Conservation (phyloP, 768 basidiomycete species). For the Tulasnella sp. region DNA sequence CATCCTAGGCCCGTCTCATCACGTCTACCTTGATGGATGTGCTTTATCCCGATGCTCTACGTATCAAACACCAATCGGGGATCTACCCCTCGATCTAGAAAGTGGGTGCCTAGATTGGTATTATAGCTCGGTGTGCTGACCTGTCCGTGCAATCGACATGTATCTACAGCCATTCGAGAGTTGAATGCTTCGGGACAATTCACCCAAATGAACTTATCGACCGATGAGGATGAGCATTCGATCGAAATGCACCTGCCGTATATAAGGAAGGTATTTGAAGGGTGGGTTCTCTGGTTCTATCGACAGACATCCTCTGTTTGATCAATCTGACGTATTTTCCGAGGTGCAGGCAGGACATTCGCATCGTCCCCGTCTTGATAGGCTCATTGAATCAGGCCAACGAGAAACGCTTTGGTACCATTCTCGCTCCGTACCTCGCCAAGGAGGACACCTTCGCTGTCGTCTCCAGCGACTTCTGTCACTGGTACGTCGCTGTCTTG, state of each 20-base stretch:
- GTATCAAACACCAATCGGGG: conserved; percentile 81
- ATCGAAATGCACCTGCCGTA: conserved; percentile 98
- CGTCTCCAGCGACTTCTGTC: conserved; percentile 94
- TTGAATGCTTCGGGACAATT: conserved; percentile 59
- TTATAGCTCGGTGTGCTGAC: neutral
- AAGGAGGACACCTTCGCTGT: conserved; percentile 75
- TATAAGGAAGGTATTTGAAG: conserved; percentile 71
- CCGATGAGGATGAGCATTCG: conserved; percentile 92
- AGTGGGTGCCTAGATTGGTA: conserved; percentile 41
- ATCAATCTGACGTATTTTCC: neutral
- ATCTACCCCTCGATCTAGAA: conserved; percentile 62
- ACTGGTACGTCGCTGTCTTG: conserved; percentile 77
- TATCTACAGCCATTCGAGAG: conserved; percentile 47
- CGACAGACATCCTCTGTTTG: too few relatives aligned
- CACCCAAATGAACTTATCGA: conserved; percentile 45
- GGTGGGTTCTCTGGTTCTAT: too few relatives aligned
- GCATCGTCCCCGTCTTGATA: conserved; percentile 82
- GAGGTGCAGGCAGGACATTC: conserved; percentile 58
- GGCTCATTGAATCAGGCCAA: conserved; percentile 54
- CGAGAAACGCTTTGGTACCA: conserved; percentile 52
- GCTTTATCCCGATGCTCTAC: conserved; percentile 66
- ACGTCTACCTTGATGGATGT: conserved; percentile 76
- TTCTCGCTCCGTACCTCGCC: conserved; percentile 72
- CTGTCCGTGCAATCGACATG: neutral
- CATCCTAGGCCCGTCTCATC: conserved; percentile 92